These are phyloP conservation scores for Penicillium angulare DNA, from an alignment of 495 filamentous ascomycete species.

Conservation along the genomic window DNA sequence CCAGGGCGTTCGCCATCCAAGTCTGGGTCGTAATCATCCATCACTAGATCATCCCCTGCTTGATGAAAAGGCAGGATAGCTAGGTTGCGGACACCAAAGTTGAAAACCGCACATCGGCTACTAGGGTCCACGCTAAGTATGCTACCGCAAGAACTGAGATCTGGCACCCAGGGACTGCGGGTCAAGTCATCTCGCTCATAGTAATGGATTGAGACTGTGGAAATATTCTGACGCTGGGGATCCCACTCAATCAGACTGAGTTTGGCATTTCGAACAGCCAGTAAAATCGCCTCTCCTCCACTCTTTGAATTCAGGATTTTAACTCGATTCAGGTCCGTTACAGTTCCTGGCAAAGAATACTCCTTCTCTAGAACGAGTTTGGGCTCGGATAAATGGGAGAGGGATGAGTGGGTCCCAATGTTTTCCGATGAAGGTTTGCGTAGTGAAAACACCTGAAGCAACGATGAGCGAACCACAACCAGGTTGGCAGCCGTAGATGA, in stretches of 20 bases:
- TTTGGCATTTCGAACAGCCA: slow-evolving; percentile 87
- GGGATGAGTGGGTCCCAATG: slow-evolving; percentile 42
- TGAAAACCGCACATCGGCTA: slow-evolving; percentile 88
- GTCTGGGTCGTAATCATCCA: slow-evolving; percentile 85
- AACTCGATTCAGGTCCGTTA: slow-evolving; percentile 77
- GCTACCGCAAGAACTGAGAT: slow-evolving; percentile 66
- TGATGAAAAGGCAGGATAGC: slow-evolving; percentile 93
- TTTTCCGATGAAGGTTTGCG: slow-evolving; percentile 40
- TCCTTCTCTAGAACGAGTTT: slow-evolving; percentile 87
- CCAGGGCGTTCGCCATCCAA: slow-evolving; percentile 54
- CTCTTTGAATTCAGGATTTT: slow-evolving; percentile 66
- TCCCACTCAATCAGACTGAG: slow-evolving; percentile 95
- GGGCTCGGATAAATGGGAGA: slow-evolving; percentile 40
- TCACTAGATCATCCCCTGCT: slow-evolving; percentile 78
- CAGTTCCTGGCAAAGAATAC: slow-evolving; percentile 74
- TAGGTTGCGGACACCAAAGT: slow-evolving; percentile 83
- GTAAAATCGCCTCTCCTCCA: slow-evolving; percentile 80
- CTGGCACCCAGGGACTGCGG: slow-evolving; percentile 70
- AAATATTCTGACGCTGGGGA: slow-evolving; percentile 68
- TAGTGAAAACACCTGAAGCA: slow-evolving; percentile 80
- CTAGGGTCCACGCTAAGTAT: slow-evolving; percentile 86
- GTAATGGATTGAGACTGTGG: slow-evolving; percentile 92
- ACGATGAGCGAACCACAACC: slow-evolving; percentile 81
- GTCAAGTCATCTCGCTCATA: slow-evolving; percentile 91
- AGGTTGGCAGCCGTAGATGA: slow-evolving; percentile 76